phyloP scores from a whole-genome alignment of 2,329 filamentous ascomycete genomes.

The Zalaria obscura region DNA sequence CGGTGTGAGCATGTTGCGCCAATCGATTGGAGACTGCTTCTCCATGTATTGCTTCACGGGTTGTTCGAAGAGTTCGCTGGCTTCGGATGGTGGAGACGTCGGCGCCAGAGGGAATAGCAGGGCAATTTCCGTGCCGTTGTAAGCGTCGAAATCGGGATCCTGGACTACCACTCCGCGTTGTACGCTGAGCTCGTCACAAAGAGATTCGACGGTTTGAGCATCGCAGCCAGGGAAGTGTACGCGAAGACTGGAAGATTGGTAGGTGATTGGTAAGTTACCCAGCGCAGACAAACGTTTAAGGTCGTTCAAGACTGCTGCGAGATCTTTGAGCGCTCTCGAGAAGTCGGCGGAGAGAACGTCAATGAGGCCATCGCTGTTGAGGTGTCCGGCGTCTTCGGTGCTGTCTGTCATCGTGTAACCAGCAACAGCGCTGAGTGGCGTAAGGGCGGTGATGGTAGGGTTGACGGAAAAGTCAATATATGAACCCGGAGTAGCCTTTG shows the following conservation, averaged over 20 bases:
- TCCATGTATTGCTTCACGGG: conserved; percentile 17
- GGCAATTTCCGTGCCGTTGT: conserved; percentile 56
- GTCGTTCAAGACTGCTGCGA: conserved; percentile 67
- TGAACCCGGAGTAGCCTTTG: conserved; percentile 52
- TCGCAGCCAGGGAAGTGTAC: conserved; percentile 89
- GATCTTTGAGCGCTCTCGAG: conserved; percentile 68
- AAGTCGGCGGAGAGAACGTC: conserved; percentile 81
- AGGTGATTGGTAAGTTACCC: conserved; percentile 69
- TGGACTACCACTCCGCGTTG: conserved; percentile 65
- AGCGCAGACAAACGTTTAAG: conserved; percentile 61
- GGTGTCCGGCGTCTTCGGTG: conserved; percentile 31
- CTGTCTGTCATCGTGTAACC: conserved; percentile 27
- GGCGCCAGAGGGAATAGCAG: conserved; percentile 81
- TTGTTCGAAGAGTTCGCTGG: conserved; percentile 30
- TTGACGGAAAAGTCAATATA: conserved; percentile 80
- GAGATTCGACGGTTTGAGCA: conserved; percentile 59
- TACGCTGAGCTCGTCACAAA: conserved; percentile 81
- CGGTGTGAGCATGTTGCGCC: conserved; percentile 43
- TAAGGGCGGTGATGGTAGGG: conserved; percentile 80
- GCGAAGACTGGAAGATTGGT: conserved; percentile 56
- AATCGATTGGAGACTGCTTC: conserved; percentile 31
- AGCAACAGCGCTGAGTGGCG: conserved; percentile 49
- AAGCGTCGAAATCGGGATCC: conserved; percentile 59
- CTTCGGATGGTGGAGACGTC: conserved; percentile 23
- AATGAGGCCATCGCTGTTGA: conserved; percentile 73